Evolutionary conservation across 1,139 yeast species (phyloP), one percentile per base, ranked within the genome.

Genomic region (Debaryomyces singareniensis): DNA sequence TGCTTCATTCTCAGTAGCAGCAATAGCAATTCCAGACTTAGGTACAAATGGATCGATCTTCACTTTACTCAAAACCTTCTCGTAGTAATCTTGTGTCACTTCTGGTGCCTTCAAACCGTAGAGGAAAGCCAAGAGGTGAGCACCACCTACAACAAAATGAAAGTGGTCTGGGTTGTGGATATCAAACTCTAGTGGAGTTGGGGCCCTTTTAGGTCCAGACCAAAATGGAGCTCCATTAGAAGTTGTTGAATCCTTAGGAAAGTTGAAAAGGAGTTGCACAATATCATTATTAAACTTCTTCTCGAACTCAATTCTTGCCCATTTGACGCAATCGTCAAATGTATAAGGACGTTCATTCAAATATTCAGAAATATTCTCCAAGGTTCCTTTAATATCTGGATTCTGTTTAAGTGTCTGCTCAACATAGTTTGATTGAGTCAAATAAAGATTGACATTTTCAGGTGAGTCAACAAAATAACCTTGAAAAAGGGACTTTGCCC

Each of bases 171-270:
- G 69, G 50, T 87, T 78, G 44, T 75, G 63, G 42, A 81, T 68
- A 49, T 87, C 94, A 53, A 91, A 89, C 12, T 44, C 66, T 39
- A 87, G 68, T 13, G 96, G 87, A 28, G 73, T 75, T 32, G 99
- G 99, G 14, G 96, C 95, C 55, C 98, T 79, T 63, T 91, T 91
- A 27, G 97, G 94, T 37, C 97, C 96, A 15, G 95, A 78, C 99
- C 99, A 91, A 61, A 91, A 91, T 42, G 95, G 93, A 22, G 82
- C 89, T 33, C 98, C 98, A 34, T 72, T 71, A 0, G 95, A 78
- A 2, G 96, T 91, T 33, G 73, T 79, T 4, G 97, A 94, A 59
- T 91, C 98, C 39, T 71, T 75, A 16, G 98, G 98, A 73, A 93
- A 93, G 54, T 89, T 89, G 68, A 75, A 91, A 43, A 93, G 70